Evolutionary conservation across 177 flowering plant species (phyloP).

Genomic region (Tripterygium wilfordii): DNA sequence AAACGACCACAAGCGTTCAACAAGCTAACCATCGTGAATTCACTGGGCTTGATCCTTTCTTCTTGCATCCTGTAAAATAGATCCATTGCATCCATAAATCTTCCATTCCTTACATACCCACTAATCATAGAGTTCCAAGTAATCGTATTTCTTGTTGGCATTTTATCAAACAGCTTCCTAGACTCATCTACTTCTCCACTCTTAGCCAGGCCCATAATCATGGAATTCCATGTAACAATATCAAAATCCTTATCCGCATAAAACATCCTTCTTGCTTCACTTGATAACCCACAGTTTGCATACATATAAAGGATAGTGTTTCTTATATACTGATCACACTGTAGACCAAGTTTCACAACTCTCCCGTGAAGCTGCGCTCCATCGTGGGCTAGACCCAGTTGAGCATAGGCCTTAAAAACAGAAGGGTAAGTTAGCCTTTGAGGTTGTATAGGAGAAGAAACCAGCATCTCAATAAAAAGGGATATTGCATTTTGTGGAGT

Average conservation of each 20-base stretch:
- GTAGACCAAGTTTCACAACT: constrained; percentile 48
- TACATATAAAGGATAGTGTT: constrained; percentile 70
- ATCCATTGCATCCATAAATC: constrained; percentile 42
- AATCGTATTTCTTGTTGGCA: constrained; percentile 39
- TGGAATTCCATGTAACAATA: constrained; percentile 67
- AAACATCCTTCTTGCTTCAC: constrained; percentile 42
- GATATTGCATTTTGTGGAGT: constrained; percentile 46
- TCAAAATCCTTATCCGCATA: constrained; percentile 41
- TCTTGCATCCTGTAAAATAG: constrained; percentile 57
- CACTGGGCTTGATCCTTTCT: constrained; percentile 38
- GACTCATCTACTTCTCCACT: constrained; percentile 49
- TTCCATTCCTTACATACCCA: constrained; percentile 69
- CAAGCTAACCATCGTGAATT: constrained; percentile 68
- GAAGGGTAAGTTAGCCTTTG: constrained; percentile 71
- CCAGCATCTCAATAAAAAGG: constrained; percentile 58
- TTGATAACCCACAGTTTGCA: constrained; percentile 43
- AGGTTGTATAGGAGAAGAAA: constrained; percentile 36
- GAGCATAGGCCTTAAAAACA: constrained; percentile 66
- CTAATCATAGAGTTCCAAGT: constrained; percentile 82
- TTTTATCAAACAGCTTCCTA: constrained; percentile 43
- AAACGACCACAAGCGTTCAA: constrained; percentile 52
- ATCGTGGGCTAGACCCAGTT: constrained; percentile 46
- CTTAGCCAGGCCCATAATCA: constrained; percentile 65
- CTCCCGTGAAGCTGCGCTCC: constrained; percentile 78
- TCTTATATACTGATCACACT: constrained; percentile 44